Conservation (phyloP, 2,329 filamentous ascomycete genomes). For the Exophiala viscosa region DNA sequence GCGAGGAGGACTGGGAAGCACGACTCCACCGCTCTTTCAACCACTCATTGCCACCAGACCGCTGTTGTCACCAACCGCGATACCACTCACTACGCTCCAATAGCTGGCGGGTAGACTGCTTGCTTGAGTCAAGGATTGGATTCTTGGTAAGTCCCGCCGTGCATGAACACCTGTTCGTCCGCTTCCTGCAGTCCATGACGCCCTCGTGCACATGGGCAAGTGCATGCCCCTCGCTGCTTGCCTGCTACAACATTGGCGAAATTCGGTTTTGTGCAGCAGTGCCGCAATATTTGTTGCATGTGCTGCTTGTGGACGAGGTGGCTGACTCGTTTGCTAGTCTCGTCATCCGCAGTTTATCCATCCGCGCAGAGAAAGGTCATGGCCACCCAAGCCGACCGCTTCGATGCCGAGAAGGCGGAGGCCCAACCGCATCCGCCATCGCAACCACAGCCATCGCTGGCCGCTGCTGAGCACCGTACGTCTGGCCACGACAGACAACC, state of each 20-base stretch:
- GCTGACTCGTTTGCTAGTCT: constrained; percentile 5
- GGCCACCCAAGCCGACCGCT: constrained; percentile 11
- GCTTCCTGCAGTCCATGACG: not conserved
- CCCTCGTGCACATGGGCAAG: not conserved
- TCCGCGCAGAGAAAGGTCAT: constrained; percentile 4
- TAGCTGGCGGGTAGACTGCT: not conserved
- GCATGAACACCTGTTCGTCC: constrained; percentile 30
- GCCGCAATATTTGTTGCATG: constrained; percentile 4
- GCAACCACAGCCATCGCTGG: not conserved
- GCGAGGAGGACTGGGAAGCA: constrained; percentile 10
- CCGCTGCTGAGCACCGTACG: not conserved
- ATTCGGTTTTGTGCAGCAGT: constrained; percentile 15
- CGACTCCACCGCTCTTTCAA: constrained; percentile 21
- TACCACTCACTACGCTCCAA: not conserved
- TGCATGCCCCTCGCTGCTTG: constrained; percentile 1
- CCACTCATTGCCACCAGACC: not conserved
- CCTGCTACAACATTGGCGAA: constrained; percentile 3
- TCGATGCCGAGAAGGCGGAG: constrained; percentile 16
- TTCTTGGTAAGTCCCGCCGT: constrained; percentile 8
- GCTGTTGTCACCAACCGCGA: not conserved
- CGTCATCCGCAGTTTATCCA: not conserved
- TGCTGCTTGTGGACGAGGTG: not conserved
- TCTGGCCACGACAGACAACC: constrained; percentile 6
- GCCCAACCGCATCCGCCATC: not conserved
- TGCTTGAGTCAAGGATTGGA: constrained; percentile 1